Evolutionary conservation across 2,329 filamentous ascomycete genomes (phyloP).

Genomic region (Lomentospora prolificans): DNA sequence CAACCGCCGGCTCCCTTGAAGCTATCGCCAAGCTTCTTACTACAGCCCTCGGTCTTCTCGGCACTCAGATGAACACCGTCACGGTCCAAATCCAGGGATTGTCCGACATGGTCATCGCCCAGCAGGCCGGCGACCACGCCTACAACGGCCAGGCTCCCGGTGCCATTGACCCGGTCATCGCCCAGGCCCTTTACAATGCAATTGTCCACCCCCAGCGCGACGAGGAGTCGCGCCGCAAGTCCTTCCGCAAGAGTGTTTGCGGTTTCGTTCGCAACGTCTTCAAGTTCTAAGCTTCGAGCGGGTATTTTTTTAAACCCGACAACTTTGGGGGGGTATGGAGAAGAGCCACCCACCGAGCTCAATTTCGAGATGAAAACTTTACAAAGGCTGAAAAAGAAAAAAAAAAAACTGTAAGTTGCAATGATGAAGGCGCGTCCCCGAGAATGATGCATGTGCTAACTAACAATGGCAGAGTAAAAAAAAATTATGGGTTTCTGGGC

Average conservation of each 20-base stretch:
- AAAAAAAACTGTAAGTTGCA: too few species aligned
- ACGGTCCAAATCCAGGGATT: background rate
- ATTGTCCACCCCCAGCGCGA: background rate
- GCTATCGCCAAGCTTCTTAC: background rate
- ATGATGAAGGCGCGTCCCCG: too few species aligned
- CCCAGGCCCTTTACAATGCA: background rate
- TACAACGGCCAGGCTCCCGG: background rate
- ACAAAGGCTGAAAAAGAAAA: too few species aligned
- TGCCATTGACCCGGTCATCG: background rate
- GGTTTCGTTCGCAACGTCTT: background rate
- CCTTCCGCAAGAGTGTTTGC: background rate
- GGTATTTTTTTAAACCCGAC: too few species aligned
- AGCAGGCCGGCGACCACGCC: background rate
- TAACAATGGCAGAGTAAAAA: too few species aligned
- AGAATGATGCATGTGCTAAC: too few species aligned
- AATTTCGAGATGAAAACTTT: too few species aligned
- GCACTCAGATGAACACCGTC: background rate
- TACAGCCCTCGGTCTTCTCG: background rate
- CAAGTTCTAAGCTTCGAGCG: background rate
- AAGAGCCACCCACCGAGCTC: too few species aligned
- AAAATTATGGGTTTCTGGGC: too few species aligned
- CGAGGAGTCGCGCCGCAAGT: background rate
- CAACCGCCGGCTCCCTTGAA: background rate
- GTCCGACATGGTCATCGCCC: background rate
- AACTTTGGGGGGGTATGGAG: too few species aligned